Conservation (phyloP, 2,329 filamentous ascomycete species). For the Colletotrichum kahawae region DNA sequence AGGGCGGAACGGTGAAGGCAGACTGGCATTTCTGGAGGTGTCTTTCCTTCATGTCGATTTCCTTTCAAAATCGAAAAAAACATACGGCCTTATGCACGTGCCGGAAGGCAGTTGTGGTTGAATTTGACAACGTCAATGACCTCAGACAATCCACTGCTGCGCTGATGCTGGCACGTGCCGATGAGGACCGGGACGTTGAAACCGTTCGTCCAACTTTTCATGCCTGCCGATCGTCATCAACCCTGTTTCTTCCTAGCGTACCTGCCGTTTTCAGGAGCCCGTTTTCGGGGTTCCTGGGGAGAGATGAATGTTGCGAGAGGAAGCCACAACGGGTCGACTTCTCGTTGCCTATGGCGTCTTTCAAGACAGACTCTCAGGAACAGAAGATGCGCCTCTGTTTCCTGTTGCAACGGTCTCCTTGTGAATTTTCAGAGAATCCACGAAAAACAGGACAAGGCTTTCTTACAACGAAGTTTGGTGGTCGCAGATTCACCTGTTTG, state of each 20-base stretch:
- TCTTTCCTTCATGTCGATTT: background rate
- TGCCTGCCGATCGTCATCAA: background rate
- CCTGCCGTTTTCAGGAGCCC: background rate
- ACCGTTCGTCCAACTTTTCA: background rate
- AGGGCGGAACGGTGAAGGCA: background rate
- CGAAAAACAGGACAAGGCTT: background rate
- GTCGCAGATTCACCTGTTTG: background rate
- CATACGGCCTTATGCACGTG: background rate
- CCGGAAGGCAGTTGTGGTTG: background rate
- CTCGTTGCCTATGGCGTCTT: background rate
- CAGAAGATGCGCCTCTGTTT: background rate
- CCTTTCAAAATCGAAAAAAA: background rate
- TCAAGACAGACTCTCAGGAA: background rate
- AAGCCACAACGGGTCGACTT: background rate
- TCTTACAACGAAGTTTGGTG: background rate
- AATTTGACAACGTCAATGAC: background rate
- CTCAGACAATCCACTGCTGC: background rate
- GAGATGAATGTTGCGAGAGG: background rate
- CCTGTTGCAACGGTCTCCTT: background rate
- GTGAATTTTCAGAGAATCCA: background rate
- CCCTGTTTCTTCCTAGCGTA: background rate
- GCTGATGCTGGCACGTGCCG: background rate
- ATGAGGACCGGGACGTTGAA: background rate
- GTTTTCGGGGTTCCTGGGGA: background rate
- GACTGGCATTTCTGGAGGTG: background rate